Conservation (phyloP, 2,329 filamentous ascomycete species). For the Aureobasidium sp. region DNA sequence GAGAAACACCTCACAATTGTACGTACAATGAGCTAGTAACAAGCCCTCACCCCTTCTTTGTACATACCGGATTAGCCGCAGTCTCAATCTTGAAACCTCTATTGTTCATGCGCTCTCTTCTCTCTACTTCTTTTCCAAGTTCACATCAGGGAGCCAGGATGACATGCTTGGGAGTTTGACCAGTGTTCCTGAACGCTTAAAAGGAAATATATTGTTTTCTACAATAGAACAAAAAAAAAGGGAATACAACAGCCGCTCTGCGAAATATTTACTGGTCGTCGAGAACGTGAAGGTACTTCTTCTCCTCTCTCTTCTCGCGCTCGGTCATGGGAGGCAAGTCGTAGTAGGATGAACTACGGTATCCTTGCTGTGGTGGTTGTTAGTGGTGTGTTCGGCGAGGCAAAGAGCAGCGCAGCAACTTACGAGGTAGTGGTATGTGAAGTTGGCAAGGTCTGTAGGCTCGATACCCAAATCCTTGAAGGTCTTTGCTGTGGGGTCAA, state of each 20-base stretch:
- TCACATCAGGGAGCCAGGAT: neutral
- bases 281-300: slow-evolving; percentile 91
- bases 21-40: neutral
- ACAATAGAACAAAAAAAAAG: neutral
- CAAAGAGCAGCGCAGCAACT: slow-evolving; percentile 28
- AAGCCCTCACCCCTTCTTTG: neutral
- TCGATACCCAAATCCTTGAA: slow-evolving; percentile 90
- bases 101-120: neutral
- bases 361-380: slow-evolving; percentile 61
- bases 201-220: slow-evolving; percentile 1
- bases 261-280: slow-evolving; percentile 61
- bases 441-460: slow-evolving; percentile 74
- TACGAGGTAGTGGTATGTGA: slow-evolving; percentile 92
- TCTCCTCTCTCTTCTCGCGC: slow-evolving; percentile 88
- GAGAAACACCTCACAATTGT: neutral
- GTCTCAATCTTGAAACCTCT: neutral
- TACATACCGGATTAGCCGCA: neutral
- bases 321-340: slow-evolving; percentile 92
- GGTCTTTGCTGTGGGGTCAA: slow-evolving; percentile 87
- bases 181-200: neutral
- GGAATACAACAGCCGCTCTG: neutral
- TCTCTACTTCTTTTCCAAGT: neutral
- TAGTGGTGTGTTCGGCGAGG: slow-evolving; percentile 21
- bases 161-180: neutral
- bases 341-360: slow-evolving; percentile 80